Evolutionary conservation across 2,329 filamentous ascomycete species (phyloP).

Genomic region (Cordyceps javanica): DNA sequence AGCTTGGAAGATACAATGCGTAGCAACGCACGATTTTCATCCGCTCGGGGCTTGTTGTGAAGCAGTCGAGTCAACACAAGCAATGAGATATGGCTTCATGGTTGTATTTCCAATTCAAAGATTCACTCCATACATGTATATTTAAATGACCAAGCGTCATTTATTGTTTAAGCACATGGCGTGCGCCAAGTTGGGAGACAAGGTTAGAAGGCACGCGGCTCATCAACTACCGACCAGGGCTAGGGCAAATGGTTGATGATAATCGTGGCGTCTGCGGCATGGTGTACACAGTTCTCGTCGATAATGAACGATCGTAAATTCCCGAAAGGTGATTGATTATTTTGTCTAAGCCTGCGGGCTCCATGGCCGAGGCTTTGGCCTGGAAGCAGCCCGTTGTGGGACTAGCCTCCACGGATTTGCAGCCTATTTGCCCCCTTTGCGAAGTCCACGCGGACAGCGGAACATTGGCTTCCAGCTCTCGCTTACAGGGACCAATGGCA

Average conservation of each 20-base stretch:
- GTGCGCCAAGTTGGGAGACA: background rate
- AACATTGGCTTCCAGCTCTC: slow-evolving; percentile 9
- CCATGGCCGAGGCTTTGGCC: background rate
- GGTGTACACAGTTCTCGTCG: background rate
- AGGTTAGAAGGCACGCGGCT: background rate
- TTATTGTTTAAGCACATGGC: background rate
- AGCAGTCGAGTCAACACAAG: too few relatives aligned
- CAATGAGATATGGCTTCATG: too few relatives aligned
- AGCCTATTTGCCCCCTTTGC: background rate
- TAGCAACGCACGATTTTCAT: too few relatives aligned
- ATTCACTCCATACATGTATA: too few relatives aligned
- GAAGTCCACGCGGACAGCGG: slow-evolving; percentile 1
- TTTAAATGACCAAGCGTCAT: too few relatives aligned
- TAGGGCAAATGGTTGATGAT: background rate
- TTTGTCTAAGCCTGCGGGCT: too few relatives aligned
- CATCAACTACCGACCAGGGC: background rate
- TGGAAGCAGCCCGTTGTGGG: background rate
- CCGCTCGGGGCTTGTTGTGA: too few relatives aligned
- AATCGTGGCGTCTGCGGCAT: background rate
- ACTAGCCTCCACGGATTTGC: background rate
- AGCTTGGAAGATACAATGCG: too few relatives aligned
- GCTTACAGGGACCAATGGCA: slow-evolving; percentile 14
- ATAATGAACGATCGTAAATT: background rate
- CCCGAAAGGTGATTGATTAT: background rate
- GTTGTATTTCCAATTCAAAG: too few relatives aligned